Conservation (phyloP, 495 filamentous ascomycete species). For the Clavariopsis aquatica region DNA sequence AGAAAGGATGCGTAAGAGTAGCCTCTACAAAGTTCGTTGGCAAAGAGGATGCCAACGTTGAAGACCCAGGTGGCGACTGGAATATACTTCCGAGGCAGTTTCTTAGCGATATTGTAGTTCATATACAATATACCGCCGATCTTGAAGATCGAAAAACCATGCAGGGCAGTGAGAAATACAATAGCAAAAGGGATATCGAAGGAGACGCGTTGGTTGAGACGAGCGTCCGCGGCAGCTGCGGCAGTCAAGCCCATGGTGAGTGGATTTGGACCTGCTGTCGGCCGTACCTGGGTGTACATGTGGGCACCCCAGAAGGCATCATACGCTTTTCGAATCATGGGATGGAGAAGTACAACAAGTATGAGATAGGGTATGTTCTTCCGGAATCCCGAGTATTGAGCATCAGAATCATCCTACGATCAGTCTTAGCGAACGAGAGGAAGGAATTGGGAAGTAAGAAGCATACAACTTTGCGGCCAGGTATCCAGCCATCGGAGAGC, state of each 20-base stretch:
- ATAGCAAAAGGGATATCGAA: conserved; percentile 86
- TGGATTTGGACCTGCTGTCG: conserved; percentile 23
- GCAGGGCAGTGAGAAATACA: conserved; percentile 73
- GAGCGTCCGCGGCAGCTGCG: conserved; percentile 59
- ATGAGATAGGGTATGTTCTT: conserved; percentile 81
- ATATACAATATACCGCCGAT: conserved; percentile 73
- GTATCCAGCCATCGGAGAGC: conserved; percentile 86
- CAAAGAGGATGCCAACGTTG: conserved; percentile 82
- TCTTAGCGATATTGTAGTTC: conserved; percentile 78
- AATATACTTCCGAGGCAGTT: conserved; percentile 64
- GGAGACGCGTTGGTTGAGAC: conserved; percentile 71
- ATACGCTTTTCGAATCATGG: conserved; percentile 71
- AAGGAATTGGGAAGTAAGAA: not conserved
- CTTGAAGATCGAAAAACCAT: conserved; percentile 84
- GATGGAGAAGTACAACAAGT: conserved; percentile 70
- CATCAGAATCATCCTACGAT: conserved; percentile 79
- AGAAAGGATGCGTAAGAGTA: conserved; percentile 70
- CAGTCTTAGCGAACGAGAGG: conserved; percentile 3
- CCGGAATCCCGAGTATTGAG: conserved; percentile 84
- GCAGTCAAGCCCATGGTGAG: conserved; percentile 42
- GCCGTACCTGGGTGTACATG: conserved; percentile 36
- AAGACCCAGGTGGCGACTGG: conserved; percentile 88
- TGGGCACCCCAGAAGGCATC: conserved; percentile 48
- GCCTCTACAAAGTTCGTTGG: conserved; percentile 80
- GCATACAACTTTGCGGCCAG: conserved; percentile 84